These are phyloP conservation scores for Ogataea hybrid DNA, from an alignment of 1,139 yeast genomes.

Conservation along the genomic window DNA sequence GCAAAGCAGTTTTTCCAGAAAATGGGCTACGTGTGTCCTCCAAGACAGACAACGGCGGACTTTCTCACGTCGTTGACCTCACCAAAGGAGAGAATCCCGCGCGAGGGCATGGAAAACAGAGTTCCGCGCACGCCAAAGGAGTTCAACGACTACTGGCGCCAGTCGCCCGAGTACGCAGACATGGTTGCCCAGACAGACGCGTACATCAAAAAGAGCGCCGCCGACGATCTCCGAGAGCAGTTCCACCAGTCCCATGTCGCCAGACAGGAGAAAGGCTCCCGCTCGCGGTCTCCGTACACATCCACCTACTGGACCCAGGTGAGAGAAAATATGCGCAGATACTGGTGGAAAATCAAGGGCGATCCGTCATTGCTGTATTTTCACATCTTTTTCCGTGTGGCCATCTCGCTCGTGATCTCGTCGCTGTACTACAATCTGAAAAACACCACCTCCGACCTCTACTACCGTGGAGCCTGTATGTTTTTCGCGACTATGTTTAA, in stretches of 20 bases:
- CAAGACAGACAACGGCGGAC: constrained; percentile 64
- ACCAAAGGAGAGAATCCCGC: constrained; percentile 46
- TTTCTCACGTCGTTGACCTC: constrained; percentile 69
- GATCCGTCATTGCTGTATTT: constrained; percentile 52
- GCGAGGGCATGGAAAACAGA: constrained; percentile 47
- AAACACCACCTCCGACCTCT: constrained; percentile 49
- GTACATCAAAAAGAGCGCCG: constrained; percentile 39
- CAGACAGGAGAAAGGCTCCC: constrained; percentile 44
- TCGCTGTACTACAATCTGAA: constrained; percentile 55
- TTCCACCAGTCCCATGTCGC: constrained; percentile 34
- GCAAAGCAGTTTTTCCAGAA: constrained; percentile 55
- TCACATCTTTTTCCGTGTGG: constrained; percentile 46
- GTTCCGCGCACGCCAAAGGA: constrained; percentile 59
- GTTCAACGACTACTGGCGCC: constrained; percentile 54
- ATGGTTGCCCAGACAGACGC: constrained; percentile 42
- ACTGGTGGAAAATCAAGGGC: constrained; percentile 54
- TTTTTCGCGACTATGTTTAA: constrained; percentile 58
- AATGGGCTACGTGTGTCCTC: constrained; percentile 62
- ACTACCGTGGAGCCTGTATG: constrained; percentile 54
- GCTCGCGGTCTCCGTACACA: constrained; percentile 45
- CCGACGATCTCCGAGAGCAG: constrained; percentile 40
- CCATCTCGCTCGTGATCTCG: constrained; percentile 53
- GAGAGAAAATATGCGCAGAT: constrained; percentile 42
- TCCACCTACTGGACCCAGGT: constrained; percentile 48
- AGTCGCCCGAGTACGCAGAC: constrained; percentile 46